phyloP scores from a whole-genome alignment of 2,329 filamentous ascomycete species.

The Fusarium sp. region DNA sequence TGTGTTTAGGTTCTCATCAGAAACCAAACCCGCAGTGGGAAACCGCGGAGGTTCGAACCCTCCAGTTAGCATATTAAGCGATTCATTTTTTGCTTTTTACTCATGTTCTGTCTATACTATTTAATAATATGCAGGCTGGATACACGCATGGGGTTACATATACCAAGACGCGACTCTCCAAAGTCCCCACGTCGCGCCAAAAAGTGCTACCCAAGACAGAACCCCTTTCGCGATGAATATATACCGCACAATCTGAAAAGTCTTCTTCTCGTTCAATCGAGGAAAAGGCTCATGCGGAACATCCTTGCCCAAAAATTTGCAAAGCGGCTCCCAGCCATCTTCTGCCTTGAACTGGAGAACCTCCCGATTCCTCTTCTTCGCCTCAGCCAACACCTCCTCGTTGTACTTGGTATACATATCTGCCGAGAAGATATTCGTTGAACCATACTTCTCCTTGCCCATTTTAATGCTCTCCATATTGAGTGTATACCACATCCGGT shows the following conservation, averaged over 20 bases:
- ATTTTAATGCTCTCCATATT: constrained; percentile 22
- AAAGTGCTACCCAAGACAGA: constrained; percentile 27
- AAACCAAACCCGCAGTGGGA: constrained; percentile 44
- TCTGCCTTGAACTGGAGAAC: constrained; percentile 46
- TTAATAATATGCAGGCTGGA: no score
- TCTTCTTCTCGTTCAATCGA: constrained; percentile 35
- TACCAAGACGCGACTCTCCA: constrained; percentile 20
- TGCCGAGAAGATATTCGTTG: not conserved
- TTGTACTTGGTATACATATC: constrained; percentile 30
- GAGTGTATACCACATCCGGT: constrained; percentile 47
- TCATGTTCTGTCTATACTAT: not conserved
- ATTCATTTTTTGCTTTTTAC: constrained; percentile 11
- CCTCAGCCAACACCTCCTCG: constrained; percentile 44
- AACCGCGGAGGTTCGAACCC: constrained; percentile 44
- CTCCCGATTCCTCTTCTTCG: constrained; percentile 45
- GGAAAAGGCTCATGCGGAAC: constrained; percentile 33
- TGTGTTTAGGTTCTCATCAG: constrained; percentile 41
- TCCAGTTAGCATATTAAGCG: constrained; percentile 37
- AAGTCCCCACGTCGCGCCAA: constrained; percentile 14
- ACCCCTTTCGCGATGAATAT: constrained; percentile 31
- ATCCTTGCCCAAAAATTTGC: constrained; percentile 48
- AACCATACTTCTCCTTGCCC: not conserved
- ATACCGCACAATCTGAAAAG: constrained; percentile 20
- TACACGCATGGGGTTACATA: not conserved
- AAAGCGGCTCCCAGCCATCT: constrained; percentile 59